Base-by-base conservation (phyloP, 208 protist species). In the Acanthamoeba healyi region DNA sequence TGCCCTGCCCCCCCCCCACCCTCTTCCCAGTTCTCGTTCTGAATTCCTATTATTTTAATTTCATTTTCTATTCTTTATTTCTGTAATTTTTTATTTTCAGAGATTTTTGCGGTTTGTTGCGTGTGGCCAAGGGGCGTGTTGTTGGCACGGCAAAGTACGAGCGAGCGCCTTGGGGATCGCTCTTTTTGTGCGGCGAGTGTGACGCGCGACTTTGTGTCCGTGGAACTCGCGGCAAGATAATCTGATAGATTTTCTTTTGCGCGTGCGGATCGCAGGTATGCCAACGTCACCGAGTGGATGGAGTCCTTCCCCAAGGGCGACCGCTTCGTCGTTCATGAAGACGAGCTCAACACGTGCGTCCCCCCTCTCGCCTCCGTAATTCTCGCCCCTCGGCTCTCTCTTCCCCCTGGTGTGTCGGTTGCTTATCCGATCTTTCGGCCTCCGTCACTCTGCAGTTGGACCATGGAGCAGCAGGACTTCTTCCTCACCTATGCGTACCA, bases 401-500 rank as follows among this genome's bases (percentile, higher is more conserved):
- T 38, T 24, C 34, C 34, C 15, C 17, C 15, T 6, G 17, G 54
- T 4, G 22, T 22, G 4, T 5, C 7, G 2, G 10, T 61, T 61
- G 54, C 54, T 22, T 17, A 22, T n/a, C 56, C 15, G 7, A 9
- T 12, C 7, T 6, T 12, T 63, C 56, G 56, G 46, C 46, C 0
- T n/a, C n/a, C 46, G 44, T 0, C 56, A 22, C 36, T 67, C n/a
- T 67, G 38, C 58, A 92, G 86, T 40, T 92, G 86, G 86, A 7
- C 58, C 4, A 29, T 3, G 2, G 86, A 70, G 58, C 36, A 65
- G 65, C 56, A 51, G 29, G 51, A 92, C 56, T 92, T 92, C 32
- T 92, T 92, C 58, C 65, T 92, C 61, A 92, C 1, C 29, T 92
- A 92, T 32, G 86, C 86, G 36, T 92, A 92, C 38, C 86, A 92